Evolutionary conservation across 1,284 basidiomycete species (phyloP).

Genomic region (Waitea zeae): DNA sequence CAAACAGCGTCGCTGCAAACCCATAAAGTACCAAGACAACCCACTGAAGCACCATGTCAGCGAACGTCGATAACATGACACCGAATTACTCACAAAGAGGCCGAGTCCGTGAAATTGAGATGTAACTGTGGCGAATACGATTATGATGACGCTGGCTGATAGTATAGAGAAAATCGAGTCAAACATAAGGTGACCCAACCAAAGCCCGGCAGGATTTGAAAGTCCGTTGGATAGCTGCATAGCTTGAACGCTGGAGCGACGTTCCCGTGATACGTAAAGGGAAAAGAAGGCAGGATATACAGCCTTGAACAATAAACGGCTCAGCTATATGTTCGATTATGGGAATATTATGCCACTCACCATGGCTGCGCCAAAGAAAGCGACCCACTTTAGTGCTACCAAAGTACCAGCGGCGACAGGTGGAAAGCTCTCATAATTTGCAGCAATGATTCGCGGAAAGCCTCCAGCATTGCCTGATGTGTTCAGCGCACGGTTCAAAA

Average conservation of each 20-base stretch:
- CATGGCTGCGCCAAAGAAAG: conserved; percentile 54
- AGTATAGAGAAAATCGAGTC: conserved; percentile 46
- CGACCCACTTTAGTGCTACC: conserved; percentile 43
- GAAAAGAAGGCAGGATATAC: conserved; percentile 70
- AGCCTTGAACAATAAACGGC: conserved; percentile 31
- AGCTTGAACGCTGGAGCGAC: conserved; percentile 50
- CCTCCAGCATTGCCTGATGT: conserved; percentile 18
- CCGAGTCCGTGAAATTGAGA: conserved; percentile 59
- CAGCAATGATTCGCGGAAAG: conserved; percentile 26
- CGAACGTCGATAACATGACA: conserved; percentile 1
- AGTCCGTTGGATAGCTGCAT: conserved; percentile 72
- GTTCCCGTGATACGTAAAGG: conserved; percentile 56
- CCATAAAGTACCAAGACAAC: conserved; percentile 57
- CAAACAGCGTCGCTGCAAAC: conserved; percentile 45
- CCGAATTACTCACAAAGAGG: conserved; percentile 31
- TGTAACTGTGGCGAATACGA: conserved; percentile 38
- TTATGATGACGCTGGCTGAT: conserved; percentile 38
- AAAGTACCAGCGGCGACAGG: conserved; percentile 33
- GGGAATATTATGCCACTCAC: conserved; percentile 20
- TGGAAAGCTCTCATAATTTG: conserved; percentile 38
- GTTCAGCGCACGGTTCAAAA: conserved; percentile 43
- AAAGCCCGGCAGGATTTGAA: conserved; percentile 51
- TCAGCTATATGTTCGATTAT: too few species aligned
- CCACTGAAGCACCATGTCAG: conserved; percentile 29
- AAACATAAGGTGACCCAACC: conserved; percentile 67